These are phyloP conservation scores for Paraurostyla sp. DNA, from an alignment of 73 alveolate species.

Conservation along the genomic window DNA sequence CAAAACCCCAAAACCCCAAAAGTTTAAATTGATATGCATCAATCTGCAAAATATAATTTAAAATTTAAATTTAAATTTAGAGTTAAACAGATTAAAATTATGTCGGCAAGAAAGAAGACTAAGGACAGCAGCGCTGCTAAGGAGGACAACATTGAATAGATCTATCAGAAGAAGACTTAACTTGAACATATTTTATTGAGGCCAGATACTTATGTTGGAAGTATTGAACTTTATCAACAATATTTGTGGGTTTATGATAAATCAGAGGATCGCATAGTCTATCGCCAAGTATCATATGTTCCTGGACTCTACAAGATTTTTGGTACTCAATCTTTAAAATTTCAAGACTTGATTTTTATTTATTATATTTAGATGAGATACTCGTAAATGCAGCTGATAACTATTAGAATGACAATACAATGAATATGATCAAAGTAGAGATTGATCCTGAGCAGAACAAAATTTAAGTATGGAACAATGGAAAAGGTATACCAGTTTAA, in stretches of 20 bases:
- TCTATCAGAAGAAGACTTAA: slow-evolving; percentile 91
- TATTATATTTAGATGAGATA: slow-evolving; percentile 88
- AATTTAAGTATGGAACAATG: slow-evolving; percentile 94
- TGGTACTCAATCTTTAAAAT: slow-evolving; percentile 20
- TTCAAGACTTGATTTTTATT: not conserved
- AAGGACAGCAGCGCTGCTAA: slow-evolving; percentile 21
- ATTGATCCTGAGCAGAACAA: slow-evolving; percentile 83
- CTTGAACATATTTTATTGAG: slow-evolving; percentile 96
- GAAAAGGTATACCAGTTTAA: slow-evolving; percentile 95
- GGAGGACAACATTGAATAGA: slow-evolving; percentile 86
- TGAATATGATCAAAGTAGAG: slow-evolving; percentile 91
- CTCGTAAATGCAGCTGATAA: slow-evolving; percentile 99
- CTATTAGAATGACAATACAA: slow-evolving; percentile 91
- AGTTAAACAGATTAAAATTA: not conserved
- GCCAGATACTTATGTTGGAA: slow-evolving; percentile 99
- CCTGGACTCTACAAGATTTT: slow-evolving; percentile 98
- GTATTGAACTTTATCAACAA: slow-evolving; percentile 87
- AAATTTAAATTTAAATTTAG: slow-evolving; percentile 11
- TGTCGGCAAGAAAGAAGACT: not conserved
- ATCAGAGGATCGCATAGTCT: slow-evolving; percentile 79
- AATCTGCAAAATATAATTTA: not conserved
- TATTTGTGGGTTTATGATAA: slow-evolving; percentile 91
- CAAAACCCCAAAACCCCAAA: slow-evolving; percentile 35
- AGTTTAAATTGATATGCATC: not conserved
- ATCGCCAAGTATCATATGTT: slow-evolving; percentile 87